A percentile compares a stretch with the other conserved stretches of the same genome.
These are phyloP conservation scores for Hypoxylon crocopeplum DNA, from an alignment of 495 filamentous ascomycete species.

Conservation along the genomic window DNA sequence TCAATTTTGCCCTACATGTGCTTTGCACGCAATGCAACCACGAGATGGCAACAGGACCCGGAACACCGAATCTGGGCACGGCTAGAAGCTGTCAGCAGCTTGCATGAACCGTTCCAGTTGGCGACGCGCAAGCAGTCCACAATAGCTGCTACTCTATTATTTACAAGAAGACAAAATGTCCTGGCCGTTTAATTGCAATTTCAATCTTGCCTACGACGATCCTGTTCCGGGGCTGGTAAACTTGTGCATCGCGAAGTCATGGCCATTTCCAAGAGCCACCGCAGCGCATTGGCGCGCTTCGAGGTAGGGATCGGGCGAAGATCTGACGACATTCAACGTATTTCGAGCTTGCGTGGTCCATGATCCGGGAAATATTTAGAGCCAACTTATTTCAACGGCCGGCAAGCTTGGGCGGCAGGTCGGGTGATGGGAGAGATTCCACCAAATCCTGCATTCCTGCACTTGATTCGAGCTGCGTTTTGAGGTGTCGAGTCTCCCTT, in stretches of 20 bases:
- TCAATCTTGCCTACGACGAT: not conserved
- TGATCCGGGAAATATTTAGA: no score
- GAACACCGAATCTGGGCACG: slow-evolving; percentile 25
- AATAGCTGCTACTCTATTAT: slow-evolving; percentile 28
- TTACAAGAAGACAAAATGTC: slow-evolving; percentile 13
- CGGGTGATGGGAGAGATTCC: slow-evolving; percentile 9
- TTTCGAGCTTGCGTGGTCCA: not conserved
- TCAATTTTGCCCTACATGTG: slow-evolving; percentile 28
- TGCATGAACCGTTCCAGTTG: slow-evolving; percentile 10
- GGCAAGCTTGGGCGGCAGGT: not conserved
- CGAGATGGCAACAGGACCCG: slow-evolving; percentile 24
- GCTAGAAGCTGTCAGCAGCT: slow-evolving; percentile 23
- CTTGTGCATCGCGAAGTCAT: slow-evolving; percentile 6
- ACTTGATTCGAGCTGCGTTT: slow-evolving; percentile 15
- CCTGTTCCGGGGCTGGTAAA: slow-evolving; percentile 13
- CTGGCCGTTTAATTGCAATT: slow-evolving; percentile 10
- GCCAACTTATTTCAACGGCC: not conserved
- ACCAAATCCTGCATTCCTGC: slow-evolving; percentile 28
- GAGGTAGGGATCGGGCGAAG: slow-evolving; percentile 6
- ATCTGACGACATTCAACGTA: slow-evolving; percentile 18
- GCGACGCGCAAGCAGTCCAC: slow-evolving; percentile 34
- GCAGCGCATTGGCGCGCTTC: slow-evolving; percentile 16
- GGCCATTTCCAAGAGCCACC: slow-evolving; percentile 1
- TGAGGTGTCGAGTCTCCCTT: slow-evolving; percentile 15
- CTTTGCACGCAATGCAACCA: slow-evolving; percentile 30